A percentile compares a stretch with the other conserved stretches of the same genome.
phyloP scores from a whole-genome alignment of 1,139 yeast genomes.

The Saccharomyces hybrid region DNA sequence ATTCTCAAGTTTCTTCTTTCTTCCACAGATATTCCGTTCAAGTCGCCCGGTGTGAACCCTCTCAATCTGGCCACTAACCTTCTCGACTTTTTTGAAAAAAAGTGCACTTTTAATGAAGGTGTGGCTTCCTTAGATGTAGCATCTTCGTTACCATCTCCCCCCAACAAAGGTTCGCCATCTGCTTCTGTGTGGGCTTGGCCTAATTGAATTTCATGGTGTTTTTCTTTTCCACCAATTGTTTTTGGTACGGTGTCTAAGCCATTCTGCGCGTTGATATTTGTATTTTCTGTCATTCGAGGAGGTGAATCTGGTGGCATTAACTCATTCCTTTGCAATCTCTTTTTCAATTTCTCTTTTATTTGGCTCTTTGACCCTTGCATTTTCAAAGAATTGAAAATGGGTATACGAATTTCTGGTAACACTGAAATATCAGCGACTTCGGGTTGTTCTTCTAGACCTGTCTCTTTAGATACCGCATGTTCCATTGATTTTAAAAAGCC shows the following conservation, averaged over 20 bases:
- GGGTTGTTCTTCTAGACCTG: background rate
- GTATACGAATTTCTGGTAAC: constrained; percentile 14
- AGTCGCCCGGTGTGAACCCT: constrained; percentile 12
- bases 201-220: background rate
- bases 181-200: background rate
- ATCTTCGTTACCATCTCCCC: constrained; percentile 3
- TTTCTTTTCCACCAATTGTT: background rate
- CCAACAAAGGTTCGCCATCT: background rate
- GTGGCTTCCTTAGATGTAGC: constrained; percentile 7
- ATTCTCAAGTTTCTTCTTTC: constrained; percentile 22
- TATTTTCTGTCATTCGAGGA: background rate
- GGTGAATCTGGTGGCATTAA: background rate
- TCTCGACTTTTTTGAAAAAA: constrained; percentile 20
- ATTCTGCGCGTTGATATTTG: background rate
- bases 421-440: background rate
- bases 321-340: background rate
- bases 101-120: constrained; percentile 13
- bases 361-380: background rate
- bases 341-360: background rate
- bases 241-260: background rate
- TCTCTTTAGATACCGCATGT: background rate
- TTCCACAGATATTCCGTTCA: constrained; percentile 14
- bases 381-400: constrained; percentile 21
- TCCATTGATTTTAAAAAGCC: background rate
- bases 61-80: constrained; percentile 16